Evolutionary conservation across 78 protist genomes (phyloP).

Genomic region (Paulinella micropora): DNA sequence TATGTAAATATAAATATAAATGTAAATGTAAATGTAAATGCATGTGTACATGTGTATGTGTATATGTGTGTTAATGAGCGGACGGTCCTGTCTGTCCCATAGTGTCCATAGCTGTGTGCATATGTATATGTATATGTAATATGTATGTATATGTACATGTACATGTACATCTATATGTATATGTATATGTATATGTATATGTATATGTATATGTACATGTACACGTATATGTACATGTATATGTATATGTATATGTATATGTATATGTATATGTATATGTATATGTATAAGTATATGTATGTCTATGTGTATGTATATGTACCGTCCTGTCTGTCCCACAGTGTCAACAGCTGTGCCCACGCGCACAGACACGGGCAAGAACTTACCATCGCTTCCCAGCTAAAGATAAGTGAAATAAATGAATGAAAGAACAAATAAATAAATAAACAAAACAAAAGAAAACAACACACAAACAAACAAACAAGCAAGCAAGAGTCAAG

Average conservation of each 20-base stretch:
- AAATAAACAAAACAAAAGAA: too few species aligned
- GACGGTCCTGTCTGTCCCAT: not conserved
- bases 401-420: not conserved
- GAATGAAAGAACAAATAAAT: too few species aligned
- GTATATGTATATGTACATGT: not conserved
- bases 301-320: not conserved
- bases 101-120: not conserved
- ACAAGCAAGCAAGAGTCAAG: too few species aligned
- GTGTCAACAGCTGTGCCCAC: conserved; percentile 44
- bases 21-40: not conserved
- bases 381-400: conserved; percentile 23
- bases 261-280: not conserved
- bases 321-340: conserved; percentile 24
- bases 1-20: not conserved
- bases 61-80: not conserved
- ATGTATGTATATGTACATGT: not conserved
- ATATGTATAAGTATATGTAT: not conserved
- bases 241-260: not conserved
- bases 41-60: not conserved
- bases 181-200: not conserved
- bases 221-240: not conserved
- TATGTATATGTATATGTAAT: not conserved
- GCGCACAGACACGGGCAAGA: conserved; percentile 47
- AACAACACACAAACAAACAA: too few species aligned
- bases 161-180: not conserved